A percentile compares a stretch with the other conserved stretches of the same genome.
Evolutionary conservation across 208 protist species (phyloP).

Genomic region (Leishmania major): DNA sequence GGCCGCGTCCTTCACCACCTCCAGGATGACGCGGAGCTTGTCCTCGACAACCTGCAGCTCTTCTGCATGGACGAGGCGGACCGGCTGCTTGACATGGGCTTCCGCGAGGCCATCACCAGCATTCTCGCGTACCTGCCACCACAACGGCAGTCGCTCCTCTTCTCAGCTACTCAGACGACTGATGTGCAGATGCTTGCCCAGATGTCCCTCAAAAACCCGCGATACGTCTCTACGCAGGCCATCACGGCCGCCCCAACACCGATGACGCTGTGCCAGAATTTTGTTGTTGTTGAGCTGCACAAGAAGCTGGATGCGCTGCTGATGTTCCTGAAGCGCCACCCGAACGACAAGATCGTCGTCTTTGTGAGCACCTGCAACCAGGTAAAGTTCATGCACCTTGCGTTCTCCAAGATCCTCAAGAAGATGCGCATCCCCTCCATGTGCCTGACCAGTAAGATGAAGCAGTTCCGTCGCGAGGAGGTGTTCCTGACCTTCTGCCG

Average conservation of each 20-base stretch:
- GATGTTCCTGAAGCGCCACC: slow-evolving; percentile 97
- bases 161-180: slow-evolving; percentile 99
- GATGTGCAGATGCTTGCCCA: slow-evolving; percentile 94
- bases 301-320: slow-evolving; percentile 98
- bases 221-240: slow-evolving; percentile 96
- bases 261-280: slow-evolving; percentile 93
- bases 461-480: slow-evolving; percentile 91
- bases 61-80: slow-evolving; percentile 99
- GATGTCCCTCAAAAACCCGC: slow-evolving; percentile 92
- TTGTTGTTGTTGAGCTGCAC: slow-evolving; percentile 88
- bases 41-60: slow-evolving; percentile 93
- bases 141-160: slow-evolving; percentile 98
- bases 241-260: slow-evolving; percentile 85
- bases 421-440: slow-evolving; percentile 92
- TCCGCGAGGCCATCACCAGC: slow-evolving; percentile 91
- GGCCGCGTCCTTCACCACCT: slow-evolving; percentile 99
- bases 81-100: slow-evolving; percentile 98
- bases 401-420: slow-evolving; percentile 89
- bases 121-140: slow-evolving; percentile 94
- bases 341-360: slow-evolving; percentile 96
- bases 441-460: slow-evolving; percentile 95
- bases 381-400: slow-evolving; percentile 94
- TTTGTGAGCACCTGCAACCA: slow-evolving; percentile 99
- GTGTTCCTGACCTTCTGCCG: slow-evolving; percentile 91
- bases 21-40: slow-evolving; percentile 94